These are phyloP conservation scores for Solanum hybrid DNA, from an alignment of 305 asterid species.

Conservation along the genomic window DNA sequence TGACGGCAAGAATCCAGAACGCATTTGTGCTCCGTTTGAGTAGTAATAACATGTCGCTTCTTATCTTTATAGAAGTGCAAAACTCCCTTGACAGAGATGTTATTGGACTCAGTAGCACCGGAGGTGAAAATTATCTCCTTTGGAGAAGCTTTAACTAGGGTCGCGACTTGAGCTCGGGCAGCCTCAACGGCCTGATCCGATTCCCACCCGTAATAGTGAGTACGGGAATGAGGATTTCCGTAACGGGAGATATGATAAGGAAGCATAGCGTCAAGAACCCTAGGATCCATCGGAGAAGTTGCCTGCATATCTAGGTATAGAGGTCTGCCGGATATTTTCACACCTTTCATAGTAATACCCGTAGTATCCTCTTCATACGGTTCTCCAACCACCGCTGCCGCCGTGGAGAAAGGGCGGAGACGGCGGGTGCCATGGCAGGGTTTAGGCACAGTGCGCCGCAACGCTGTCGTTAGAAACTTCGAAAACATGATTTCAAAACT, in stretches of 20 bases:
- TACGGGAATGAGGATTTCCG: slow-evolving; percentile 93
- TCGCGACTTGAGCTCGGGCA: slow-evolving; percentile 51
- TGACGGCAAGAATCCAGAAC: slow-evolving; percentile 88
- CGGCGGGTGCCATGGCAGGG: slow-evolving; percentile 1
- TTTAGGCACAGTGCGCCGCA: slow-evolving; percentile 43
- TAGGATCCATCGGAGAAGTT: slow-evolving; percentile 86
- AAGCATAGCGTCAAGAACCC: slow-evolving; percentile 87
- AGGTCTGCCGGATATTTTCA: slow-evolving; percentile 82
- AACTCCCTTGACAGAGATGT: slow-evolving; percentile 82
- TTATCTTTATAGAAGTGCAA: slow-evolving; percentile 75
- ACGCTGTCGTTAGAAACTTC: slow-evolving; percentile 40
- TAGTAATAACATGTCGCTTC: slow-evolving; percentile 87
- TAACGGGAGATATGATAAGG: slow-evolving; percentile 65
- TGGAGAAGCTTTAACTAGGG: slow-evolving; percentile 70
- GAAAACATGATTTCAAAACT: slow-evolving; percentile 36
- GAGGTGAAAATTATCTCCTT: slow-evolving; percentile 93
- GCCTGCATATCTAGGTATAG: slow-evolving; percentile 96
- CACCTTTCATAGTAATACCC: slow-evolving; percentile 74
- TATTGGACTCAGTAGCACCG: slow-evolving; percentile 90
- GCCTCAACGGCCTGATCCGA: slow-evolving; percentile 76
- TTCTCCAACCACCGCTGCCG: slow-evolving; percentile 36
- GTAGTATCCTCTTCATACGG: slow-evolving; percentile 44
- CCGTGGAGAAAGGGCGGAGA: slow-evolving; percentile 36
- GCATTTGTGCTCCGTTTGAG: slow-evolving; percentile 96
- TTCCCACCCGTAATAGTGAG: slow-evolving; percentile 98